Evolutionary conservation across 2,329 filamentous ascomycete genomes (phyloP).

Genomic region (Leptographium galeiforme): DNA sequence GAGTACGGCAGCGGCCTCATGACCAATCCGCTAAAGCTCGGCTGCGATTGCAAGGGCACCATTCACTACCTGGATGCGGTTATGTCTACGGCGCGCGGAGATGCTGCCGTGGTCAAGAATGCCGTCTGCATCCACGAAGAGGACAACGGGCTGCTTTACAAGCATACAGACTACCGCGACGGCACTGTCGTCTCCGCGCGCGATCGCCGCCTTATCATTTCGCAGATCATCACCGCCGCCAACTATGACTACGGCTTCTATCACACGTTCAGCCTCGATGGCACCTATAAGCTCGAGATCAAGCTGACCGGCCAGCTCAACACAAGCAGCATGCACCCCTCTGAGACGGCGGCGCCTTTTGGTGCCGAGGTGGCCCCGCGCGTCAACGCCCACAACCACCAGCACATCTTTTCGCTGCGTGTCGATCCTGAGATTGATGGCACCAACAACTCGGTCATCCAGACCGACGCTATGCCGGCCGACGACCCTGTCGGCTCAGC

Average conservation of each 20-base stretch:
- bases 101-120: slow-evolving; percentile 70
- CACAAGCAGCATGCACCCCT: slow-evolving; percentile 69
- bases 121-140: slow-evolving; percentile 93
- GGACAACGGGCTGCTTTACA: slow-evolving; percentile 82
- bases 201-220: slow-evolving; percentile 72
- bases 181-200: slow-evolving; percentile 76
- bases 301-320: slow-evolving; percentile 87
- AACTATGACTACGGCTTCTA: slow-evolving; percentile 71
- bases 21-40: slow-evolving; percentile 63
- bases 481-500: slow-evolving; percentile 63
- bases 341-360: slow-evolving; percentile 74
- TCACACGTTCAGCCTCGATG: slow-evolving; percentile 48
- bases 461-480: slow-evolving; percentile 61
- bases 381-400: slow-evolving; percentile 91
- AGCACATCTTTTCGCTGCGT: slow-evolving; percentile 86
- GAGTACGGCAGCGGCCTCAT: slow-evolving; percentile 66
- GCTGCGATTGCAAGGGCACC: slow-evolving; percentile 76
- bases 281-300: slow-evolving; percentile 82
- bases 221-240: slow-evolving; percentile 85
- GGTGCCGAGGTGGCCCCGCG: slow-evolving; percentile 84
- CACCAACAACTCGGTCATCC: slow-evolving; percentile 70
- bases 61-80: slow-evolving; percentile 87
- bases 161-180: slow-evolving; percentile 86
- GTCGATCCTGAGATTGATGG: slow-evolving; percentile 71
- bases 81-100: slow-evolving; percentile 66